Base-by-base conservation (phyloP, 1,139 yeast species). In the Meyerozyma carpophila region DNA sequence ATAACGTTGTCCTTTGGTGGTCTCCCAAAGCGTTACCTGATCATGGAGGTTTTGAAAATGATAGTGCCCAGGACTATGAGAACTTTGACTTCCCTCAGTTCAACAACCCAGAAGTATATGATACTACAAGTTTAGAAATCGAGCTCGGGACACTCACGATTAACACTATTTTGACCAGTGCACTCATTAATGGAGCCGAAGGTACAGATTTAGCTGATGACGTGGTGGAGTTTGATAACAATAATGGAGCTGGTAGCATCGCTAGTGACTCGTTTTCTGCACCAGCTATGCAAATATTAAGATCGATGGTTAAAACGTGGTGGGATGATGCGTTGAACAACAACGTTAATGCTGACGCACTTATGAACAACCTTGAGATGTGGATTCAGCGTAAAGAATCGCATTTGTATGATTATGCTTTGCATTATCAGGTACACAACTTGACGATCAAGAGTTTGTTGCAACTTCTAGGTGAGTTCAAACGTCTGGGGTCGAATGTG, bases 1-100 rank as follows among this genome's bases (percentile, higher is more conserved):
- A 79, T 42, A 81, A 82, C 50, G 77, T 88, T 42, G 84, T 91
- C 3, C 65, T 93, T 40, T 94, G 98, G 98, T 91, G 98, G 98
- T 87, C 96, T 0, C 77, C 82, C 3, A 75, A 74, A 32, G 88
- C 95, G 1, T 65, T 77, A 39, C 95, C 97, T 0, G 97, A 89
- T 58, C 84, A 81, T 58, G 97, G 96, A 34, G 97, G 97, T 0
- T 62, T 73, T 43, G 94, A 90, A 59, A 78, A 75, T 54, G 96
- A 88, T 54, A 58, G 60, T 51, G 47, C 62, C 36, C 59, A 66
- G 47, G 72, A 72, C 41, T 77, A 79, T 56, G 94, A 84, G 45
- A 77, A 75, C 32, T 67, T 83, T 41, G 83, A 81, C 29, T 81
- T 88, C 53, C 94, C 95, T 4, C 72, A 75, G 1, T 79, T 90